Evolutionary conservation across 1,284 basidiomycete species (phyloP), one percentile per base, ranked within the genome.

Genomic region (Heterobasidion parviporum): DNA sequence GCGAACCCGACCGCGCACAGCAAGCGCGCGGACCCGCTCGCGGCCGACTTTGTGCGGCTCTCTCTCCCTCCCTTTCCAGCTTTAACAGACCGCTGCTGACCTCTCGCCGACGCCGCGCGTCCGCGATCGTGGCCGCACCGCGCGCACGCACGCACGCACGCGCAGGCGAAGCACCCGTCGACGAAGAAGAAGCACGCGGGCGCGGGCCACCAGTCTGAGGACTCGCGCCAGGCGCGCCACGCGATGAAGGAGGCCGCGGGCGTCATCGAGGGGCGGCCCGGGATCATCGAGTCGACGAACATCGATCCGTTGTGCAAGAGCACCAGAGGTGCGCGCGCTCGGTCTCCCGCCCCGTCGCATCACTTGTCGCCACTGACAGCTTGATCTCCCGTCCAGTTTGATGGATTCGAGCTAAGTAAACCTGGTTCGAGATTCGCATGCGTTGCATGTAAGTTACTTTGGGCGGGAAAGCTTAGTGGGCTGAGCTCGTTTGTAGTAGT

Each of bases 261-360:
- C 36, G 76, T 78, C 50, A 66, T 77, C 50, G 79, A 81, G 63
- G 74, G 71, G n/a, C 72, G 72, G 10, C 76, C 78, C 7, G 77
- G 78, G 15, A 78, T 81, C 60, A 79, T 82, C 61, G 78, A 82
- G 65, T 65, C 70, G 33, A 67, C 76, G 14, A 70, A 80, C 58
- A 78, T 81, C 55, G 77, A 77, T 56, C 79, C 78, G 15, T 64
- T 80, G 58, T 73, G 72, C 59, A 72, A 78, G 55, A 70, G 72
- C 26, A 26, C 26, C 26, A 26, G 26, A 26, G 26, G 26, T 26
- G 26, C 26, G 26, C 26, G 26, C 26, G 26, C 26, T 26, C 3
- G 26, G 26, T 26, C 26, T 5, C 26, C 26, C 26, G 26, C 26
- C 26, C 26, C 26, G 26, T 26, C 26, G 5, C 3, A 3, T 3